Conservation (phyloP, 306 rosid genomes). For the Senna siamea region DNA sequence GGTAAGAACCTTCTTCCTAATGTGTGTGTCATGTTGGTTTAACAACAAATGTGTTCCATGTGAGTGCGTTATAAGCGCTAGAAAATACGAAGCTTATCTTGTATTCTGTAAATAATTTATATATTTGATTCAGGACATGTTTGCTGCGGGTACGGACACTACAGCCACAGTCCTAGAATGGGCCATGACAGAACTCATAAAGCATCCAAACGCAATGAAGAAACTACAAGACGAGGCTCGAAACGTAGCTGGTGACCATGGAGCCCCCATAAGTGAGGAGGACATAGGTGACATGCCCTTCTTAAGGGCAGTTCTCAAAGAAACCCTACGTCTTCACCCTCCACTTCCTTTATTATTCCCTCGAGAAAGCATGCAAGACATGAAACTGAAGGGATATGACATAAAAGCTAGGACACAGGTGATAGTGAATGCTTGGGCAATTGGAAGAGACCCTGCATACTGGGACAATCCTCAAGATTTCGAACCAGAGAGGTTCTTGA, state of each 20-base stretch:
- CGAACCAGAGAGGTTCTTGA: slow-evolving; percentile 49
- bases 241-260: slow-evolving; percentile 19
- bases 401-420: slow-evolving; percentile 24
- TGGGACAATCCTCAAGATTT: slow-evolving; percentile 49
- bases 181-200: slow-evolving; percentile 53
- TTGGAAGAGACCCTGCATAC: slow-evolving; percentile 37
- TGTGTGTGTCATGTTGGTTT: too few species aligned
- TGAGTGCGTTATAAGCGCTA: too few species aligned
- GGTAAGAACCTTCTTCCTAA: slow-evolving; percentile 31
- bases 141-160: slow-evolving; percentile 51
- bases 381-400: slow-evolving; percentile 20
- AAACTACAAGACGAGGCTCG: slow-evolving; percentile 43
- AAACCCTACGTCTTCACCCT: slow-evolving; percentile 47
- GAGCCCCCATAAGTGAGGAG: slow-evolving; percentile 38
- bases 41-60: too few species aligned
- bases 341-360: slow-evolving; percentile 56
- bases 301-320: slow-evolving; percentile 57
- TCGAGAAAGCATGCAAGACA: slow-evolving; percentile 36
- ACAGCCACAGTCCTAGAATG: slow-evolving; percentile 48
- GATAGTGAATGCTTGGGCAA: slow-evolving; percentile 44
- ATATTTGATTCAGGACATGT: slow-evolving; percentile 38
- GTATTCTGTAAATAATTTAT: too few species aligned
- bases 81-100: too few species aligned
- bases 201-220: slow-evolving; percentile 45
- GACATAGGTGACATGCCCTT: slow-evolving; percentile 48